Evolutionary conservation across 768 basidiomycete species (phyloP).

Genomic region (Porphyrellus cyaneotinctus): DNA sequence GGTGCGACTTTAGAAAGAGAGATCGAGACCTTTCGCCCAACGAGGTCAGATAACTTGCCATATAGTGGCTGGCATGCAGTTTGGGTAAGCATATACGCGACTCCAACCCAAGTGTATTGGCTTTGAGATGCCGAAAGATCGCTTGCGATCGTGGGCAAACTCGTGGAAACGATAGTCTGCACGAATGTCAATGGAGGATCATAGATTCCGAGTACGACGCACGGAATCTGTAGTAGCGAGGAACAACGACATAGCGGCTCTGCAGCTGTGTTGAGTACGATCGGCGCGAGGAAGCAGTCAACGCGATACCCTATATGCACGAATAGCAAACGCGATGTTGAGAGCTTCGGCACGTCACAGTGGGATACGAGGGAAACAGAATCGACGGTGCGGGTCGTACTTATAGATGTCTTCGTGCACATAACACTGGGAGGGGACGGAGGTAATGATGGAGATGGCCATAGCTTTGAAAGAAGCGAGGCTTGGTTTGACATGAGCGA

Average conservation of each 20-base stretch:
- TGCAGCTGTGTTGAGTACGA: slow-evolving; percentile 29
- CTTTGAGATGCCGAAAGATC: slow-evolving; percentile 62
- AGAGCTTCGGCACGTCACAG: slow-evolving; percentile 33
- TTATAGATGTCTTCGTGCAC: slow-evolving; percentile 20
- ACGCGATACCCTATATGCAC: slow-evolving; percentile 63
- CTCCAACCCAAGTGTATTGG: slow-evolving; percentile 84
- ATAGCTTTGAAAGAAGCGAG: slow-evolving; percentile 7
- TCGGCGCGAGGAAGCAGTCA: not conserved
- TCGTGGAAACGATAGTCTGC: slow-evolving; percentile 75
- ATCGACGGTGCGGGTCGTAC: slow-evolving; percentile 17
- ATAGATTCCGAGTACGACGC: slow-evolving; percentile 23
- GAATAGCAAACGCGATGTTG: slow-evolving; percentile 53
- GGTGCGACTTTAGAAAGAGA: slow-evolving; percentile 4
- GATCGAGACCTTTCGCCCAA: slow-evolving; percentile 66
- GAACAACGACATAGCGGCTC: slow-evolving; percentile 76
- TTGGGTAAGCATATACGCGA: slow-evolving; percentile 82
- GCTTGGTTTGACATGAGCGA: slow-evolving; percentile 17
- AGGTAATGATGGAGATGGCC: slow-evolving; percentile 1
- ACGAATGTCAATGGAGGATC: slow-evolving; percentile 6
- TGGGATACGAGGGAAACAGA: slow-evolving; percentile 22
- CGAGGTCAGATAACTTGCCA: slow-evolving; percentile 72
- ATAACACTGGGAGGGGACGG: slow-evolving; percentile 6
- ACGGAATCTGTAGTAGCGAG: slow-evolving; percentile 86
- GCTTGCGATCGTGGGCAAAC: slow-evolving; percentile 73
- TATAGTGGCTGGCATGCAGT: slow-evolving; percentile 84